phyloP scores from a whole-genome alignment of 2,329 filamentous ascomycete genomes.

The Penicillium sp. region DNA sequence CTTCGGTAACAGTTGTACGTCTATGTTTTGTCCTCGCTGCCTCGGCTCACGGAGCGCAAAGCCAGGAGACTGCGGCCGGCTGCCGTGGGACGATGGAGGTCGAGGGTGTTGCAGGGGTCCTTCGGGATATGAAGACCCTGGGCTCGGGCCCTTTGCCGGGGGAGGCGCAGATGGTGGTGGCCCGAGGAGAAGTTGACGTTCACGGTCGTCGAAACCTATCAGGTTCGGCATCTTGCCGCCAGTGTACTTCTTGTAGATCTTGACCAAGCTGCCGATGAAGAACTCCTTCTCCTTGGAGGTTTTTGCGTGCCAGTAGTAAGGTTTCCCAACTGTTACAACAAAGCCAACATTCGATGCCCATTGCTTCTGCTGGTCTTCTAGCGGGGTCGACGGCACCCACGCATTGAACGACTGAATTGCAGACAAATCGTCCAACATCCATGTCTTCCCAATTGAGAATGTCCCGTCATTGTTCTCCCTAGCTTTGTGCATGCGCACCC shows the following conservation, averaged over 20 bases:
- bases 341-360: constrained; percentile 89
- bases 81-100: constrained; percentile 34
- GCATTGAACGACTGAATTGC: constrained; percentile 82
- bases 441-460: constrained; percentile 98
- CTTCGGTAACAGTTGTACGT: constrained; percentile 29
- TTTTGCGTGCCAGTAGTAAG: constrained; percentile 95
- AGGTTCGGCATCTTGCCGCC: constrained; percentile 80
- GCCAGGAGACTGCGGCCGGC: constrained; percentile 36
- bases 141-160: constrained; percentile 30
- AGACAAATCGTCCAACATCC: constrained; percentile 89
- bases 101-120: constrained; percentile 32
- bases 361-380: constrained; percentile 65
- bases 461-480: constrained; percentile 92
- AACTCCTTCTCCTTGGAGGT: constrained; percentile 98
- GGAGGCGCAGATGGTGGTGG: constrained; percentile 29
- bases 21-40: constrained; percentile 34
- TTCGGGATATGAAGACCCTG: constrained; percentile 29
- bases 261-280: constrained; percentile 94
- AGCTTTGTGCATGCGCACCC: constrained; percentile 95
- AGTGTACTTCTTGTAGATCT: constrained; percentile 97
- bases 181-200: constrained; percentile 76
- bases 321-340: constrained; percentile 84
- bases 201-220: constrained; percentile 78
- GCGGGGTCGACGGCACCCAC: constrained; percentile 60
- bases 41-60: constrained; percentile 32